Evolutionary conservation across 306 rosid species (phyloP), one percentile per base, ranked within the genome.

Genomic region (Rosa persica): DNA sequence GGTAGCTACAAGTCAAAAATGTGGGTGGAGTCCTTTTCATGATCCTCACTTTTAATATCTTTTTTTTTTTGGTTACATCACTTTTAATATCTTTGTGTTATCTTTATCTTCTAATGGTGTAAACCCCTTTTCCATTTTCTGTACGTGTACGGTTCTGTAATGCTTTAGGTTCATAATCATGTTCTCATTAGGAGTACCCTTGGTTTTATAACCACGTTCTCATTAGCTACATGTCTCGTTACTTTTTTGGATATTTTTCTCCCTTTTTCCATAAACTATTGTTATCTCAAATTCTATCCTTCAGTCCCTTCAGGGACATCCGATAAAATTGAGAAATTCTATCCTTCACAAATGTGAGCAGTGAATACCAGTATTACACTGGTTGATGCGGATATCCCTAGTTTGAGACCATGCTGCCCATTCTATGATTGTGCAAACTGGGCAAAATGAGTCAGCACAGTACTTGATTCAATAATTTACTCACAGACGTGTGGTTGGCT

Each of bases 11-110:
- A 8, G 19, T 17, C 17, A 34, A 46, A 70, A 48, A 23, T 69
- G 7, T 70, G 2, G 44, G 44, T 42, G 44, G 44, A 7, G 8
- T 42, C 27, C 5, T 48, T 72, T 30, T 17, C 44, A 19, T 48
- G n/a, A 51, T 51, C 57, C 57, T 60, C 30, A 30, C 75, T 49
- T 72, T 17, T 46, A 46, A 70, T 15, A 48, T 71, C 25, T n/a
- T n/a, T n/a, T n/a, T n/a, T n/a, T n/a, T n/a, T n/a, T n/a, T n/a
- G n/a, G n/a, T n/a, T n/a, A n/a, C n/a, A n/a, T 60, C 30, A 30
- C 75, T 49, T 72, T 17, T 46, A 46, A 70, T 15, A 48, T 71
- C 25, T 15, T 25, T 39, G 54, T 44, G n/a, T 55, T 55, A 55
- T 55, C 61, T 48, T 23, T 39, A 12, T 49, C 27, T 49, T 11